phyloP scores from a whole-genome alignment of 2,329 filamentous ascomycete species.

The Calonectria pseudoreteaudii region DNA sequence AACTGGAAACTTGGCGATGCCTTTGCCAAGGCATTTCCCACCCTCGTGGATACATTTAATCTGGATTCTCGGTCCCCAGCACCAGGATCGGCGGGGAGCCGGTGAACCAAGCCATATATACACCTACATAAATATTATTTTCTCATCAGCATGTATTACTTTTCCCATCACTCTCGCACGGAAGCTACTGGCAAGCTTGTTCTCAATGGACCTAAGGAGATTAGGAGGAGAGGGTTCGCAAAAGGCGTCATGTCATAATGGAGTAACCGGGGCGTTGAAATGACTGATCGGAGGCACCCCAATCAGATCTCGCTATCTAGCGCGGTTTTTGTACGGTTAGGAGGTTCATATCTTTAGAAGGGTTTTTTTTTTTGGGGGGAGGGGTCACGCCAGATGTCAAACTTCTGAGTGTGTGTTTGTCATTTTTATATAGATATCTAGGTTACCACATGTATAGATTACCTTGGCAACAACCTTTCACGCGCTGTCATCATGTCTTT shows the following conservation, averaged over 20 bases:
- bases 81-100: constrained; percentile 33
- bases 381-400: background rate
- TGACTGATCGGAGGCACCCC: background rate
- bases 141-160: background rate
- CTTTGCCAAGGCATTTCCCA: constrained; percentile 75
- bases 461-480: background rate
- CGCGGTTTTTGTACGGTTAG: background rate
- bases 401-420: background rate
- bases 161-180: background rate
- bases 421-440: constrained; percentile 3
- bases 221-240: background rate
- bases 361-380: background rate
- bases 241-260: constrained; percentile 15
- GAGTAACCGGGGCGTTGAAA: constrained; percentile 13
- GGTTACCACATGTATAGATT: background rate
- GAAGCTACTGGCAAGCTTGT: background rate
- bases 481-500: background rate
- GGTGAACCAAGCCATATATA: constrained; percentile 5
- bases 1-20: constrained; percentile 85
- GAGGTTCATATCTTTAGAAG: background rate
- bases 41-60: constrained; percentile 46
- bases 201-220: background rate
- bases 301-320: background rate
- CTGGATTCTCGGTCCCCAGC: constrained; percentile 34
- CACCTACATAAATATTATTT: background rate